phyloP scores from a whole-genome alignment of 208 protist genomes.

The Leishmania lainsoni region DNA sequence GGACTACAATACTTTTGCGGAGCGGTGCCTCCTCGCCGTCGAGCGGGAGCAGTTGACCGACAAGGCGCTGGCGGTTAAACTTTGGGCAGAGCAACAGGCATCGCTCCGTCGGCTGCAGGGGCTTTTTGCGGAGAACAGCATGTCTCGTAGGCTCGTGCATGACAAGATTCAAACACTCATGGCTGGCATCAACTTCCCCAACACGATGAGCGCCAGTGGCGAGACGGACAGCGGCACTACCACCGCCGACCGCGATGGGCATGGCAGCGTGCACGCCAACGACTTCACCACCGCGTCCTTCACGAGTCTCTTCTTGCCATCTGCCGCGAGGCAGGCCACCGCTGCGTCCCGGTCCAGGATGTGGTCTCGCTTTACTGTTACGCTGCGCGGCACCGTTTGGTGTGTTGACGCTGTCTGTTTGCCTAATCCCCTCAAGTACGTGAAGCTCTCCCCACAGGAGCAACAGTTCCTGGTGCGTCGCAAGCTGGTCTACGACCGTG shows the following conservation, averaged over 20 bases:
- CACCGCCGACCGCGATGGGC: background rate
- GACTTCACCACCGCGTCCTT: constrained; percentile 24
- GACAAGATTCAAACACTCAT: constrained; percentile 32
- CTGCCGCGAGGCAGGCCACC: constrained; percentile 40
- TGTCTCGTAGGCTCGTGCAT: constrained; percentile 39
- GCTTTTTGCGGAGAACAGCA: constrained; percentile 48
- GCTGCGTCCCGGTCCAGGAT: constrained; percentile 42
- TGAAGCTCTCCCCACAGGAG: constrained; percentile 60
- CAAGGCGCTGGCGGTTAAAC: constrained; percentile 47
- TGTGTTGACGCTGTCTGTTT: constrained; percentile 49
- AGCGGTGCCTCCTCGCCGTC: constrained; percentile 58
- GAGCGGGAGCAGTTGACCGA: constrained; percentile 67
- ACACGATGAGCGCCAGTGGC: background rate
- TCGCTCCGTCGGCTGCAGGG: constrained; percentile 37
- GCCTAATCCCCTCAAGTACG: constrained; percentile 41
- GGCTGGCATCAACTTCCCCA: background rate
- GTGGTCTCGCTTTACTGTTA: constrained; percentile 64
- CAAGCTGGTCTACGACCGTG: constrained; percentile 63
- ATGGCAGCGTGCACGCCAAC: background rate
- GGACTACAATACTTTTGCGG: constrained; percentile 81
- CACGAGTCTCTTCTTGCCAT: constrained; percentile 39
- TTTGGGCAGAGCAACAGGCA: constrained; percentile 39
- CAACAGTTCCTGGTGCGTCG: constrained; percentile 75
- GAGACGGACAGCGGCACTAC: background rate
- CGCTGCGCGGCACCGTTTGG: constrained; percentile 79